Conservation (phyloP, 352 stramenopile genomes). For the Globisporangium radiosum region DNA sequence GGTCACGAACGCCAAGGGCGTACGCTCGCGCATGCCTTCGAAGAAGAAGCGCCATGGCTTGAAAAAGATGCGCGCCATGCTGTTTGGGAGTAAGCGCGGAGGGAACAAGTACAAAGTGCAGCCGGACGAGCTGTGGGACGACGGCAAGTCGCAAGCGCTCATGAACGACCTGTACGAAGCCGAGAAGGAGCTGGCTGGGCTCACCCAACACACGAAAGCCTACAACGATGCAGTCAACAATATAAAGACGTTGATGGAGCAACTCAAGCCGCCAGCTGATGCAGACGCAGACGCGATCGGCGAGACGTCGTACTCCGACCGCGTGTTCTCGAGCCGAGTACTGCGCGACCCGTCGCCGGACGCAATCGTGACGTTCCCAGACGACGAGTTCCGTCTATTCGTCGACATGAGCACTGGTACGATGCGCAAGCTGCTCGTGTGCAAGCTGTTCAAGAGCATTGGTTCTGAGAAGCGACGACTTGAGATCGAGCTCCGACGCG, state of each 20-base stretch:
- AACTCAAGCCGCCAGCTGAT: conserved; percentile 4
- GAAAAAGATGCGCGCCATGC: conserved; percentile 6
- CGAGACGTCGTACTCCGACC: conserved; percentile 16
- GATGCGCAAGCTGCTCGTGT: conserved; percentile 25
- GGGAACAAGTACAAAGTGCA: conserved; percentile 17
- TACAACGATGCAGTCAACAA: conserved; percentile 16
- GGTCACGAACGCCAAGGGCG: conserved; percentile 19
- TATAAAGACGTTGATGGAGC: conserved; percentile 17
- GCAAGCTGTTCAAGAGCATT: conserved; percentile 49
- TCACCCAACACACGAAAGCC: conserved; percentile 11
- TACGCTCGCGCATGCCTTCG: conserved; percentile 13
- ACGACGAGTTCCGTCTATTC: conserved; percentile 40
- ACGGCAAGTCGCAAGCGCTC: conserved; percentile 19
- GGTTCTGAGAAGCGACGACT: conserved; percentile 22
- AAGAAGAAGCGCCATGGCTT: conserved; percentile 3
- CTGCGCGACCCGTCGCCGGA: conserved; percentile 33
- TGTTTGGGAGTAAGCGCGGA: conserved; percentile 22
- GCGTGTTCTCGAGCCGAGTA: conserved; percentile 32
- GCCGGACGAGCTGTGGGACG: conserved; percentile 34
- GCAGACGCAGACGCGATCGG: neutral
- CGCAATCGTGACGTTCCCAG: conserved; percentile 36
- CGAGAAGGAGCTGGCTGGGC: conserved; percentile 19
- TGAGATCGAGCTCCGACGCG: conserved; percentile 15
- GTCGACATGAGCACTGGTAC: conserved; percentile 16
- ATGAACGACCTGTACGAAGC: conserved; percentile 25